Evolutionary conservation across 495 filamentous ascomycete genomes (phyloP).

Genomic region (Articulospora tetracladia): DNA sequence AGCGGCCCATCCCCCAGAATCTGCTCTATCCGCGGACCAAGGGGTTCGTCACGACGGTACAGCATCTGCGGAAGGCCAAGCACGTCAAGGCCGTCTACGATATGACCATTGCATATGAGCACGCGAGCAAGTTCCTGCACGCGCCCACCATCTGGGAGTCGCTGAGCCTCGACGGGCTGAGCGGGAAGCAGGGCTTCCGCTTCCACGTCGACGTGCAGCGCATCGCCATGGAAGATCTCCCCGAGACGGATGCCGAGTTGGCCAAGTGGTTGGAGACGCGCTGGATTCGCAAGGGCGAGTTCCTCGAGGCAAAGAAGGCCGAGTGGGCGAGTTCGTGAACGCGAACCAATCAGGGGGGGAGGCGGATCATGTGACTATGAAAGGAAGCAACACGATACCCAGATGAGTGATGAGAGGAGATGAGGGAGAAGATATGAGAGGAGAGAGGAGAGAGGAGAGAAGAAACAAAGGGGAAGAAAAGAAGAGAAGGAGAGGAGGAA

Average conservation of each 20-base stretch:
- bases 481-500: too few species aligned
- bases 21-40: conserved; percentile 53
- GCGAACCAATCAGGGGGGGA: background rate
- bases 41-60: conserved; percentile 52
- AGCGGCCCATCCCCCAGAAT: conserved; percentile 45
- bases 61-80: conserved; percentile 43
- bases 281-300: conserved; percentile 51
- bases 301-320: conserved; percentile 38
- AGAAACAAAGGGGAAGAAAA: background rate
- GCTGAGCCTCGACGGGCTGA: conserved; percentile 35
- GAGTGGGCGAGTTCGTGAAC: conserved; percentile 18
- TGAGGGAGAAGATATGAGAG: background rate
- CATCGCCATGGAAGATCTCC: conserved; percentile 41
- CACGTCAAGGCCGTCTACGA: conserved; percentile 57
- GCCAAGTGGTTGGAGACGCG: conserved; percentile 49
- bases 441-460: background rate
- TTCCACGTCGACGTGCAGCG: conserved; percentile 51
- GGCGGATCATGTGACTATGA: background rate
- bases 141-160: conserved; percentile 51
- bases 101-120: conserved; percentile 51
- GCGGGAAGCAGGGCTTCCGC: conserved; percentile 31
- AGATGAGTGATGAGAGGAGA: background rate
- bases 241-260: conserved; percentile 38
- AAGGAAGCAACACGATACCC: background rate
- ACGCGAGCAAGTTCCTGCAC: conserved; percentile 38